Base-by-base conservation (phyloP, 2,329 filamentous ascomycete species). In the Penicillium sp. region DNA sequence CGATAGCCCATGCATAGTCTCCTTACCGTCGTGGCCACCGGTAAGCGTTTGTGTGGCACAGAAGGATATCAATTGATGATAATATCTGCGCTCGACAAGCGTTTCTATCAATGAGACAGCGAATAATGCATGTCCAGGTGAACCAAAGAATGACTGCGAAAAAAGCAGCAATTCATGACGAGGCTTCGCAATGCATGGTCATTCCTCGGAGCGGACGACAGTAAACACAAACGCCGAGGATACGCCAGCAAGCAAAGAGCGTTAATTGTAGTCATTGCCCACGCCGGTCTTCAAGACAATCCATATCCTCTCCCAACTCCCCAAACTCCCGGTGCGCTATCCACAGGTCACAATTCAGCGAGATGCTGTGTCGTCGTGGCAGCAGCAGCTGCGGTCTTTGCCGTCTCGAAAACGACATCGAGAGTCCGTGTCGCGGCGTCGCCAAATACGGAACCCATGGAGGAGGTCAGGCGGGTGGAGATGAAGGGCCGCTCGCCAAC, bases 401-500 rank as follows among this genome's bases (percentile, higher is more conserved):
- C 80, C 38, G 79, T 78, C 60, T 80, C 78, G 60, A 79, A 80
- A 45, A 83, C 77, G 59, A 83, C 80, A 60, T 82, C 83, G 2
- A 76, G 55, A 7, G 62, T 67, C 45, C 68, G 67, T 0, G 71
- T 75, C 31, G 67, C 68, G 25, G 59, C 68, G 38, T 73, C 72
- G 1, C 70, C 67, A 35, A 76, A 70, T 5, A 73, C 71, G 5
- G 75, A 71, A 45, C 68, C 73, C 58, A 76, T 67, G 3, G 73
- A 71, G 12, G 69, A 70, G 20, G 69, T 64, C 14, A 76, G 65
- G 10, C 67, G 70, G 14, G 67, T 55, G 20, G 73, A 69, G 55
- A 74, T 74, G 63, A 79, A 75, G 8, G 75, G 71, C 37, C 75
- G 72, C 59, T 96, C 92, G 67, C 95, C 95, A 65, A 89, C 88